phyloP scores from a whole-genome alignment of 495 filamentous ascomycete species.

The Hamigera avellanea region DNA sequence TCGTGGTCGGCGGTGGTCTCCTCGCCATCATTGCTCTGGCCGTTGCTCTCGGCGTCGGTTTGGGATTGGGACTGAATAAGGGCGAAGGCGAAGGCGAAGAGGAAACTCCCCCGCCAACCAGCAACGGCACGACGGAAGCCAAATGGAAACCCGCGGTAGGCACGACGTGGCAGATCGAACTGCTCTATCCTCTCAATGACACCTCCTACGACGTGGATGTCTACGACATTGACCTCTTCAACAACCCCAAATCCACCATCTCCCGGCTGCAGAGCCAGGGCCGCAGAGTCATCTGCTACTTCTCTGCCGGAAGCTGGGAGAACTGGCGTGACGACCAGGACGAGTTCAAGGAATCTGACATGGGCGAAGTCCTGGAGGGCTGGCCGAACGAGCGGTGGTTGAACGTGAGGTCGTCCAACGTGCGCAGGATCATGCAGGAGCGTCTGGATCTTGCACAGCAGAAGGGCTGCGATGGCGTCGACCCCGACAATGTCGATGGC shows the following conservation, averaged over 20 bases:
- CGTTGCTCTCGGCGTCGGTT: slow-evolving; percentile 41
- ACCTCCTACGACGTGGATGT: slow-evolving; percentile 35
- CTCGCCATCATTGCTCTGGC: slow-evolving; percentile 35
- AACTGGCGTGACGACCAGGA: slow-evolving; percentile 42
- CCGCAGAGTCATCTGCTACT: slow-evolving; percentile 62
- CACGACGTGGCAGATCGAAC: slow-evolving; percentile 44
- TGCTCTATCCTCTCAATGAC: slow-evolving; percentile 30
- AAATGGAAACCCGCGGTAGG: slow-evolving; percentile 39
- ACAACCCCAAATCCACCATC: slow-evolving; percentile 34
- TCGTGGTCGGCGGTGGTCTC: slow-evolving; percentile 15
- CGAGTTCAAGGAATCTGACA: slow-evolving; percentile 38
- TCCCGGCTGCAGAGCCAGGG: slow-evolving; percentile 30
- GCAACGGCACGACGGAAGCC: slow-evolving; percentile 15
- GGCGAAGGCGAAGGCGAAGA: slow-evolving; percentile 10
- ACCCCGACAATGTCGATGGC: slow-evolving; percentile 63
- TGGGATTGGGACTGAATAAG: slow-evolving; percentile 31
- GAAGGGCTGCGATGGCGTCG: slow-evolving; percentile 60
- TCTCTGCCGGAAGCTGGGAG: slow-evolving; percentile 56
- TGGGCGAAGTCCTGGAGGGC: slow-evolving; percentile 41
- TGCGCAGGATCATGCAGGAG: slow-evolving; percentile 48
- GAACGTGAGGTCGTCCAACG: slow-evolving; percentile 40
- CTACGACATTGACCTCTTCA: slow-evolving; percentile 54
- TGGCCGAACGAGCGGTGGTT: slow-evolving; percentile 63
- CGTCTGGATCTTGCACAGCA: slow-evolving; percentile 42
- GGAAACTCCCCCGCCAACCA: slow-evolving; percentile 8